Conservation (phyloP, 305 asterid genomes). For the Lippia alba region DNA sequence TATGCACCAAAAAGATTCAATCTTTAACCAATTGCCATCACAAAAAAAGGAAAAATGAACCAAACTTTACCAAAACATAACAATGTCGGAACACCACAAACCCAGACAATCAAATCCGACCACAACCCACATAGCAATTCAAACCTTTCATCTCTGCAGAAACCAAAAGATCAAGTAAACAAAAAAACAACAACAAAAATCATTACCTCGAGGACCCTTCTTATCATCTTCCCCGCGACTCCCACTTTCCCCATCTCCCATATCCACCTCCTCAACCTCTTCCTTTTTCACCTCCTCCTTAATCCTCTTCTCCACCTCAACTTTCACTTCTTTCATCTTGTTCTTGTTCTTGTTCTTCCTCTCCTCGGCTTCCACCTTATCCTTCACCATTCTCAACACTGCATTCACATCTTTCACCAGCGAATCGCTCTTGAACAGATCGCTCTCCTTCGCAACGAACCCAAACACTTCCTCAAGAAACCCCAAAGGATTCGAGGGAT, state of each 20-base stretch:
- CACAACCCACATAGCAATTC: neutral
- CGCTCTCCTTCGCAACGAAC: constrained; percentile 64
- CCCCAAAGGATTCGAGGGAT: constrained; percentile 65
- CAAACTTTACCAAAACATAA: neutral
- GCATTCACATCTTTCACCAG: constrained; percentile 62
- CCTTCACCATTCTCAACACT: constrained; percentile 63
- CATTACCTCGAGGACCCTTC: constrained; percentile 37
- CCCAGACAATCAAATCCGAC: neutral
- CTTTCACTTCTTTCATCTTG: constrained; percentile 25
- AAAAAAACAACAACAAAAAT: neutral
- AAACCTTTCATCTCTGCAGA: neutral
- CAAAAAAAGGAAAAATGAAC: no score
- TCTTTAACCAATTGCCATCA: neutral
- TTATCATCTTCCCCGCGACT: constrained; percentile 33
- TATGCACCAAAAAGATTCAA: neutral
- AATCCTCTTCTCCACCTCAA: constrained; percentile 36
- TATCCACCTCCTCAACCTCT: constrained; percentile 35
- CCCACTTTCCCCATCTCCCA: constrained; percentile 33
- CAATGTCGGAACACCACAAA: neutral
- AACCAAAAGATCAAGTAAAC: neutral
- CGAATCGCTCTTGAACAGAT: constrained; percentile 66
- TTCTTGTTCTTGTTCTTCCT: constrained; percentile 45
- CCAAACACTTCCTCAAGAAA: constrained; percentile 60
- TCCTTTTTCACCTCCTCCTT: constrained; percentile 32
- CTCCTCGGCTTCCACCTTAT: constrained; percentile 50